Conservation (phyloP, 345 rosid species). For the Pseudoturritis turrita region DNA sequence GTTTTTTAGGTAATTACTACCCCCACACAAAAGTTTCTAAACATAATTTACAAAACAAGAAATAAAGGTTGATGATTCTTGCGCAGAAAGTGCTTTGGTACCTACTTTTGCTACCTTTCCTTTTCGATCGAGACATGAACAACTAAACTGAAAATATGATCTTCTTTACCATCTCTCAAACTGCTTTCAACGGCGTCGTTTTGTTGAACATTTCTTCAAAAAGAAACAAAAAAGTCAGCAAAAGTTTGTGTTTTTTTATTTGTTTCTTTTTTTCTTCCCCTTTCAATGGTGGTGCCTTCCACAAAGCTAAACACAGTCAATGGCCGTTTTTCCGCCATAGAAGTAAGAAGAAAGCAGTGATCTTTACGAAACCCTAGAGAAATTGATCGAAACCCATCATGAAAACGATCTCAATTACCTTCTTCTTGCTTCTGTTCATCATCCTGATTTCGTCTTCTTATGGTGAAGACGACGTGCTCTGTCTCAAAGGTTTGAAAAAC, state of each 20-base stretch:
- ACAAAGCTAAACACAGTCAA: slow-evolving; percentile 36
- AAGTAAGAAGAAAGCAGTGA: neutral
- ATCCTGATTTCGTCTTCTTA: slow-evolving; percentile 1
- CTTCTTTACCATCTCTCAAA: neutral
- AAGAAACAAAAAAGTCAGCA: neutral
- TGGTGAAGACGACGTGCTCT: slow-evolving; percentile 45
- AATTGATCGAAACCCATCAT: neutral
- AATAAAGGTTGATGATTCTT: slow-evolving; percentile 12
- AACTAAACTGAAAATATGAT: neutral
- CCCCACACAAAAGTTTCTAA: neutral
- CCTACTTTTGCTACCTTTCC: neutral
- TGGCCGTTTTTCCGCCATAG: slow-evolving; percentile 34
- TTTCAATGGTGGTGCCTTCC: slow-evolving; percentile 20
- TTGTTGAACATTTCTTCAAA: neutral
- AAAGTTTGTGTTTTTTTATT: slow-evolving; percentile 19
- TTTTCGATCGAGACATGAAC: neutral
- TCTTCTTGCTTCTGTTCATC: neutral
- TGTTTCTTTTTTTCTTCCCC: neutral
- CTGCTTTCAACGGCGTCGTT: neutral
- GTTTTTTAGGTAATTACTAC: neutral
- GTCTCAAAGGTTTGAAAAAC: slow-evolving; percentile 46
- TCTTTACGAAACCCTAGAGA: neutral
- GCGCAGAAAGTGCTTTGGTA: slow-evolving; percentile 18
- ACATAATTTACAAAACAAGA: neutral
- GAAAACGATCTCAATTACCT: slow-evolving; percentile 28